phyloP scores from a whole-genome alignment of 306 rosid genomes.

The Lathyrus aphaca region DNA sequence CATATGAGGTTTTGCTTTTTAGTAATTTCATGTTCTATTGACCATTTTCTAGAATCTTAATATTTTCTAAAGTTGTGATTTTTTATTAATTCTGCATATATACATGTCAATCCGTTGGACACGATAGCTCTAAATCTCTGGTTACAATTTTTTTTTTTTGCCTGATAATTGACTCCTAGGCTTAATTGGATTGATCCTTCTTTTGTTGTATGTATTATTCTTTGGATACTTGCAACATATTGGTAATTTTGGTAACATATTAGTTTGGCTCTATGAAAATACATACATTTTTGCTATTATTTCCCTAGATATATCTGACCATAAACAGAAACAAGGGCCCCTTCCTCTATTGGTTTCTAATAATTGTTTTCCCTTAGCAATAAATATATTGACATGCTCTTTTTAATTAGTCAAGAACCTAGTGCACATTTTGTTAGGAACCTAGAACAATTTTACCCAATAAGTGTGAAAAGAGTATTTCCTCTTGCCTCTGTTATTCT shows the following conservation, averaged over 20 bases:
- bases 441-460: conserved; percentile 6
- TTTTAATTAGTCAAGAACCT: neutral
- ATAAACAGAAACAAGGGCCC: neutral
- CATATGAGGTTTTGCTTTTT: conserved; percentile 75
- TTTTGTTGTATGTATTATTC: neutral
- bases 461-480: neutral
- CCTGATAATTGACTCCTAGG: conserved; percentile 2
- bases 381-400: neutral
- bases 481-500: conserved; percentile 6
- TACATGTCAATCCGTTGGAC: neutral
- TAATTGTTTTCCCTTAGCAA: neutral
- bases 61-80: conserved; percentile 20
- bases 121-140: conserved; percentile 6
- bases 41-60: conserved; percentile 1
- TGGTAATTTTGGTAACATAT: neutral
- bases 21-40: conserved; percentile 20
- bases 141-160: neutral
- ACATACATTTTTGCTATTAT: neutral
- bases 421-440: neutral
- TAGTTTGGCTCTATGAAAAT: conserved; percentile 7
- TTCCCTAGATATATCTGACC: neutral
- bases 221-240: neutral
- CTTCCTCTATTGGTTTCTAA: neutral
- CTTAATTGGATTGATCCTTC: neutral
- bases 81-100: conserved; percentile 8